These are phyloP conservation scores for Erysimum cheiranthoides DNA, from an alignment of 345 rosid genomes.

Conservation along the genomic window DNA sequence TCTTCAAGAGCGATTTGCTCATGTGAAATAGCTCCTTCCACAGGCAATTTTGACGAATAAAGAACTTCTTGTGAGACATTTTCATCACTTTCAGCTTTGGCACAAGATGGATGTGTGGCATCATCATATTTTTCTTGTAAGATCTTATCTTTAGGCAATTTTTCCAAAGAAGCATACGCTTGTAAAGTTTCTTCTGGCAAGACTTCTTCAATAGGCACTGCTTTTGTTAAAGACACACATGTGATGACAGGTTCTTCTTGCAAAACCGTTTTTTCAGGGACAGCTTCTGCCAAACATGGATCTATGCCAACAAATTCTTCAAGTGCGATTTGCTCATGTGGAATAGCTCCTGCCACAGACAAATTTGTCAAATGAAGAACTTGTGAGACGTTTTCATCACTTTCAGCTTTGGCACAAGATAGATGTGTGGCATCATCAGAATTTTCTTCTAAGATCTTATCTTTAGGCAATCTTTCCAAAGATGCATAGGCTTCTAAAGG, in stretches of 20 bases:
- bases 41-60: conserved; percentile 9
- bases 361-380: not conserved
- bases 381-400: conserved; percentile 7
- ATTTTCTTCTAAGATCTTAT: conserved; percentile 3
- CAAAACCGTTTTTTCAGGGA: conserved; percentile 21
- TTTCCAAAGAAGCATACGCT: conserved; percentile 21
- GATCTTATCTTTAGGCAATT: not conserved
- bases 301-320: conserved; percentile 22
- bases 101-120: conserved; percentile 23
- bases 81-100: conserved; percentile 24
- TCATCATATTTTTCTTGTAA: conserved; percentile 25
- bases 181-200: conserved; percentile 28
- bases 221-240: conserved; percentile 13
- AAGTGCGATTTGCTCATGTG: conserved; percentile 1
- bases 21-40: conserved; percentile 31
- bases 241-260: conserved; percentile 24
- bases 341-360: conserved; percentile 13
- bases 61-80: conserved; percentile 20
- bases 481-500: conserved; percentile 11
- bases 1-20: conserved; percentile 28
- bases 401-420: conserved; percentile 20
- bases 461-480: conserved; percentile 9
- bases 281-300: conserved; percentile 20
- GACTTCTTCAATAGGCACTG: conserved; percentile 10
- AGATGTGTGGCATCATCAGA: conserved; percentile 19